Evolutionary conservation across 495 filamentous ascomycete species (phyloP).

Genomic region (Penicillium atrosanguineum): DNA sequence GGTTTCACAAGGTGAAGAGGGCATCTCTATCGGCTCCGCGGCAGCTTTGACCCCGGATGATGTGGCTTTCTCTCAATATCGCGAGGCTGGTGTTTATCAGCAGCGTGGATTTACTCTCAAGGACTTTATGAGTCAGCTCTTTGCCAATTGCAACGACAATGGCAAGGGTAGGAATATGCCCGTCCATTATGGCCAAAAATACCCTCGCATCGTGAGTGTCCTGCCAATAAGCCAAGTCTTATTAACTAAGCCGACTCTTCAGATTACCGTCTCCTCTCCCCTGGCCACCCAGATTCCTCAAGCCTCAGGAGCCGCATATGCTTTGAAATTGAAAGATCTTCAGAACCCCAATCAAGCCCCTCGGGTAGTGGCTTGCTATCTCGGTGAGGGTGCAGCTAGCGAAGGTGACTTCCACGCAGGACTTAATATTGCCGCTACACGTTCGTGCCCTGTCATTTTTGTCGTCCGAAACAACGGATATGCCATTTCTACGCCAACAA

Average conservation of each 20-base stretch:
- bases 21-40: slow-evolving; percentile 83
- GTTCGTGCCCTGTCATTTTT: slow-evolving; percentile 88
- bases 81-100: slow-evolving; percentile 86
- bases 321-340: slow-evolving; percentile 79
- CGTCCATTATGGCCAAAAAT: slow-evolving; percentile 86
- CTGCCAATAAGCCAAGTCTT: neutral
- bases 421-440: slow-evolving; percentile 92
- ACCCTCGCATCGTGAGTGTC: slow-evolving; percentile 70
- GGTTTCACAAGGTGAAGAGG: slow-evolving; percentile 93
- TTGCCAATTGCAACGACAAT: slow-evolving; percentile 79
- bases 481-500: slow-evolving; percentile 89
- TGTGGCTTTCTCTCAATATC: slow-evolving; percentile 91
- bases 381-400: slow-evolving; percentile 95
- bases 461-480: slow-evolving; percentile 98
- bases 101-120: slow-evolving; percentile 84
- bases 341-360: slow-evolving; percentile 65
- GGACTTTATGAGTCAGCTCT: slow-evolving; percentile 94
- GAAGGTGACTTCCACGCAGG: slow-evolving; percentile 98
- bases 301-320: slow-evolving; percentile 90
- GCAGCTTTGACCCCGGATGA: slow-evolving; percentile 79
- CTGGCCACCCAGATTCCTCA: slow-evolving; percentile 96
- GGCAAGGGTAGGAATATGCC: slow-evolving; percentile 95
- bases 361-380: slow-evolving; percentile 83
- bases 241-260: neutral
- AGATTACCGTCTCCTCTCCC: slow-evolving; percentile 93